Evolutionary conservation across 139 green algal species (phyloP).

Genomic region (Axilococcus clingmanii): DNA sequence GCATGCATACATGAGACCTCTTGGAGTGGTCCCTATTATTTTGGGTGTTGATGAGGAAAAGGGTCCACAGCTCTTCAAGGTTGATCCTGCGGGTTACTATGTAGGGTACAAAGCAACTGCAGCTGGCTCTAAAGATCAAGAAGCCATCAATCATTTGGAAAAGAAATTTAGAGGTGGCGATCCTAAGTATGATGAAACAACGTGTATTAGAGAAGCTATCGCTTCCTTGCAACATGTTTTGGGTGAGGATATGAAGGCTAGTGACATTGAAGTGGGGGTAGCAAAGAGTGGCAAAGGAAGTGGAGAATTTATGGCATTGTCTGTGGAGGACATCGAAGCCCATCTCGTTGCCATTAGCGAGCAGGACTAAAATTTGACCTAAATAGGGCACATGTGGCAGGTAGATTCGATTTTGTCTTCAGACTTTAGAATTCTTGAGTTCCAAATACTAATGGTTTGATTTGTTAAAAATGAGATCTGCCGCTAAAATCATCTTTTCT

Average conservation of each 20-base stretch:
- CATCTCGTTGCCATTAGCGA: slow-evolving; percentile 85
- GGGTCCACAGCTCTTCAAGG: slow-evolving; percentile 93
- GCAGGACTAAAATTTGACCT: slow-evolving; percentile 49
- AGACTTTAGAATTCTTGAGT: background rate
- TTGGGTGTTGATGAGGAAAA: slow-evolving; percentile 90
- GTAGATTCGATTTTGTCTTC: background rate
- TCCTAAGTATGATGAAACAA: background rate
- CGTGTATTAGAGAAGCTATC: slow-evolving; percentile 2
- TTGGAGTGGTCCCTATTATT: slow-evolving; percentile 83
- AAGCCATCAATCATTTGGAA: slow-evolving; percentile 91
- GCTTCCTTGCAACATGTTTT: slow-evolving; percentile 73
- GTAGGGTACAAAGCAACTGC: slow-evolving; percentile 95
- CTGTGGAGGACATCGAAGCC: slow-evolving; percentile 64
- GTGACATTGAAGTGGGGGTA: slow-evolving; percentile 85
- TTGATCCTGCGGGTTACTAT: slow-evolving; percentile 95
- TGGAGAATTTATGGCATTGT: slow-evolving; percentile 44
- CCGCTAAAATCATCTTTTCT: too few relatives aligned
- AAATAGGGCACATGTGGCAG: background rate
- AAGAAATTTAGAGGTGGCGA: slow-evolving; percentile 81
- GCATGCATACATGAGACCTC: slow-evolving; percentile 83
- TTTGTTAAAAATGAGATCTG: too few relatives aligned
- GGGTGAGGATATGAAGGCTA: slow-evolving; percentile 91
- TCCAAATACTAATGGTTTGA: too few relatives aligned
- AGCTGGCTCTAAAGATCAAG: slow-evolving; percentile 90
- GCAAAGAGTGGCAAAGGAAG: slow-evolving; percentile 27